These are phyloP conservation scores for Orbilia ellipsospora DNA, from an alignment of 2,329 filamentous ascomycete genomes.

Conservation along the genomic window DNA sequence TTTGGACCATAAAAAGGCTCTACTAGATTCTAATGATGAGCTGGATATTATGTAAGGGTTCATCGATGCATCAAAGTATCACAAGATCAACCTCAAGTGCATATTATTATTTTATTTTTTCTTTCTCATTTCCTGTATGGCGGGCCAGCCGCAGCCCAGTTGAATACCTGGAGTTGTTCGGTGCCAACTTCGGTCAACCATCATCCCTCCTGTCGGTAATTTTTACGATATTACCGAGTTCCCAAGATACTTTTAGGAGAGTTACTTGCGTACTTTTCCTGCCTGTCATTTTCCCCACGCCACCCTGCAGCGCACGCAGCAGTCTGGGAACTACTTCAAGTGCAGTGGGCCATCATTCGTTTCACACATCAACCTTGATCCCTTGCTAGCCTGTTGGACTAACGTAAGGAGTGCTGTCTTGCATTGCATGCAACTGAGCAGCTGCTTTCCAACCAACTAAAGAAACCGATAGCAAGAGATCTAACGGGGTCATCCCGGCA, in stretches of 20 bases:
- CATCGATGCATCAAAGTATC: conserved; percentile 14
- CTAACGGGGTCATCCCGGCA: conserved; percentile 33
- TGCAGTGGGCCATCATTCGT: conserved; percentile 42
- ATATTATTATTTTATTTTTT: conserved; percentile 23
- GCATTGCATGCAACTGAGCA: conserved; percentile 28
- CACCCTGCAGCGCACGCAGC: conserved; percentile 14
- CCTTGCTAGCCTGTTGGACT: conserved; percentile 36
- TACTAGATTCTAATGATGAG: too few relatives aligned
- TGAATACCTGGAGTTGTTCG: not conserved
- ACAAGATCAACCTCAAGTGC: conserved; percentile 24
- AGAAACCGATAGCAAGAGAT: conserved; percentile 4
- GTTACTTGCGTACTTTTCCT: conserved; percentile 40
- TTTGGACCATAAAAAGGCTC: too few relatives aligned
- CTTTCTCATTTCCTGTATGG: not conserved
- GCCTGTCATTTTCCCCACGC: conserved; percentile 38
- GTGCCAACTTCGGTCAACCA: conserved; percentile 22
- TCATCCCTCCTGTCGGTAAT: conserved; percentile 1
- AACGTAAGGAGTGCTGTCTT: conserved; percentile 41
- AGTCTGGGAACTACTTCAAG: conserved; percentile 15
- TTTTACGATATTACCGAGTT: conserved; percentile 19
- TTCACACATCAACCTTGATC: conserved; percentile 53
- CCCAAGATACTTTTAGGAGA: conserved; percentile 11
- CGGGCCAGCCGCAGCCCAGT: not conserved
- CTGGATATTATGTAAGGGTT: conserved; percentile 7
- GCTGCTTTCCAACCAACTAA: not conserved